Conservation (phyloP, 1,284 basidiomycete species). For the Microbotryum lychnidis-dioicae region DNA sequence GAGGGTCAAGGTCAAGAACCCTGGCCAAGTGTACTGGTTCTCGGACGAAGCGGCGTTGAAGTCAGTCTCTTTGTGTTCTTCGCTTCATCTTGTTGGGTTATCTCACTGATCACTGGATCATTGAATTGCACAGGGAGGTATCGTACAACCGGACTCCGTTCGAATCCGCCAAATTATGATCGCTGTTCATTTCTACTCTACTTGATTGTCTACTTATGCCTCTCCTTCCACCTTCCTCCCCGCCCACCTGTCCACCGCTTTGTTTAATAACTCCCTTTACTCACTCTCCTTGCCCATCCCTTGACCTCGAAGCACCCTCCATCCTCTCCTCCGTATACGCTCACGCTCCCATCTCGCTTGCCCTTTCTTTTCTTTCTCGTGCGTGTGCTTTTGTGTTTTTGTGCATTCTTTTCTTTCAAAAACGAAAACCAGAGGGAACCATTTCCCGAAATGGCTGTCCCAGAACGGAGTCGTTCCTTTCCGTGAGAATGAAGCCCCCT, state of each 20-base stretch:
- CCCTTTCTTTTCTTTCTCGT: not conserved
- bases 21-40: conserved; percentile 86
- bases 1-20: conserved; percentile 66
- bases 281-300: not conserved
- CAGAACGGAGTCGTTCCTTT: too few species aligned
- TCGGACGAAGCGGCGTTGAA: conserved; percentile 65
- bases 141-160: conserved; percentile 45
- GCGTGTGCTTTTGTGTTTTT: too few species aligned
- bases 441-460: too few species aligned
- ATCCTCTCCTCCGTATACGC: not conserved
- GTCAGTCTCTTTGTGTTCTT: conserved; percentile 1
- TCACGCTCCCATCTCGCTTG: not conserved
- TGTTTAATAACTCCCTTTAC: not conserved
- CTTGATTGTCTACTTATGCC: too few species aligned
- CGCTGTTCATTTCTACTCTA: not conserved
- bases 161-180: conserved; percentile 23
- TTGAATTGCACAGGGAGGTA: conserved; percentile 46
- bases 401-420: too few species aligned
- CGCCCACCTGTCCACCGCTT: not conserved
- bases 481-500: too few species aligned
- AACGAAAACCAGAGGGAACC: too few species aligned
- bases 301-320: not conserved
- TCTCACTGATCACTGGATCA: not conserved
- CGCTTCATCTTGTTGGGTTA: not conserved
- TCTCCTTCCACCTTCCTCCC: not conserved